These are phyloP conservation scores for Talaromyces proteolyticus DNA, from an alignment of 495 filamentous ascomycete species.

Conservation along the genomic window DNA sequence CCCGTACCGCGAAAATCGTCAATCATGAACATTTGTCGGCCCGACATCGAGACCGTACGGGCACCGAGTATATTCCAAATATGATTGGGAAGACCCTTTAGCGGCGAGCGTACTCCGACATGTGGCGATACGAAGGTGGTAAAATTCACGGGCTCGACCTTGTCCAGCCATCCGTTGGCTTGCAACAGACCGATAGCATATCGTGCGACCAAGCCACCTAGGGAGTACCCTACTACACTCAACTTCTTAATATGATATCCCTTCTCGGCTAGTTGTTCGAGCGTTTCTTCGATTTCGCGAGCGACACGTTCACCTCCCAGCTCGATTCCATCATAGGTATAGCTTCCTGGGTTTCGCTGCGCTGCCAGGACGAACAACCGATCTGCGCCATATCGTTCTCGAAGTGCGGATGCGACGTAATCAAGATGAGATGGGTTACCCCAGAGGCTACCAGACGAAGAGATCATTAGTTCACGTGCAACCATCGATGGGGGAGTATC, in stretches of 20 bases:
- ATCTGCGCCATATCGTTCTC: conserved; percentile 56
- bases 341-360: conserved; percentile 73
- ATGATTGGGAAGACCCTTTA: conserved; percentile 57
- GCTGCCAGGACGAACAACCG: conserved; percentile 67
- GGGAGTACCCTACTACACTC: conserved; percentile 82
- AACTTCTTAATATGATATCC: conserved; percentile 73
- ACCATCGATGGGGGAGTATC: no score
- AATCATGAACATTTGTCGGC: conserved; percentile 79
- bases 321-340: conserved; percentile 95
- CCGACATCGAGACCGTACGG: conserved; percentile 69
- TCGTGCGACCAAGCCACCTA: conserved; percentile 81
- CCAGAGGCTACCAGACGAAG: no score
- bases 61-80: conserved; percentile 81
- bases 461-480: no score
- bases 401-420: conserved; percentile 61
- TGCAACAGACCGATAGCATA: conserved; percentile 84
- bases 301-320: conserved; percentile 83
- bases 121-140: conserved; percentile 89
- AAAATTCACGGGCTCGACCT: conserved; percentile 83
- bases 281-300: conserved; percentile 77
- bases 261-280: conserved; percentile 55
- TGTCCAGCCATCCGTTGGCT: conserved; percentile 71
- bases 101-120: conserved; percentile 74
- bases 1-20: conserved; percentile 80
- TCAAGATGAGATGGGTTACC: conserved; percentile 83